Percentiles rank a stretch among this genome's conserved stretches.
Conservation (phyloP, 23 red algal species). For the Gracilaria gracilis region DNA sequence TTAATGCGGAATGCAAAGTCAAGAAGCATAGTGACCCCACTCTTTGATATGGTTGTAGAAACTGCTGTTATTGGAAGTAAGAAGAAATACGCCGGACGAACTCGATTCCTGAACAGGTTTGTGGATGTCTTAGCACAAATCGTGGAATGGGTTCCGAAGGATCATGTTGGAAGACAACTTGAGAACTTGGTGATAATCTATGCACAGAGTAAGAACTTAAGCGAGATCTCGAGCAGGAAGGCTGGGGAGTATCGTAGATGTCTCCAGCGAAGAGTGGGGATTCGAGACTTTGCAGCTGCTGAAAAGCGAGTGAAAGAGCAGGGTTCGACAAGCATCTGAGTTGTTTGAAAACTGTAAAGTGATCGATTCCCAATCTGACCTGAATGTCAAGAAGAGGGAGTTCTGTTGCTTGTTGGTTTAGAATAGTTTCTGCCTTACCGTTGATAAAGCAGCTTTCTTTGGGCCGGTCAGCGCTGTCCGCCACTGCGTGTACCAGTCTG, state of each 20-base stretch:
- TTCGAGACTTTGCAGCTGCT: background rate
- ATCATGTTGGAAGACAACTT: conserved; percentile 14
- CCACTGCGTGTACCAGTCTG: too few relatives aligned
- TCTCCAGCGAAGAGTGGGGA: conserved; percentile 14
- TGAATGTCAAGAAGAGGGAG: too few relatives aligned
- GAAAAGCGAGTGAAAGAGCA: conserved; percentile 24
- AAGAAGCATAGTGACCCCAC: background rate
- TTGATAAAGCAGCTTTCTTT: too few relatives aligned
- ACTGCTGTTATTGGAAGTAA: background rate
- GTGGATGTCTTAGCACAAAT: conserved; percentile 31
- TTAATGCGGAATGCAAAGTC: conserved; percentile 29
- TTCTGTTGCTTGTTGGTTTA: too few relatives aligned
- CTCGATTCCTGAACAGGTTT: conserved; percentile 26
- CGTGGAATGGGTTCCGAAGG: conserved; percentile 6
- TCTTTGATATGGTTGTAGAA: conserved; percentile 31
- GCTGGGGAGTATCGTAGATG: conserved; percentile 24
- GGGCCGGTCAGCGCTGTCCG: too few relatives aligned
- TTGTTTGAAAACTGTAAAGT: background rate
- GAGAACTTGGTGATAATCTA: conserved; percentile 36
- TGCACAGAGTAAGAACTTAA: conserved; percentile 13
- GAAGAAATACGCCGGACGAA: conserved; percentile 10
- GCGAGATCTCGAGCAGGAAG: conserved; percentile 13
- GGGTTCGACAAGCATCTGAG: background rate
- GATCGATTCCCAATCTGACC: background rate
- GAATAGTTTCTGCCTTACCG: too few relatives aligned